A percentile compares a stretch with the other conserved stretches of the same genome.
Evolutionary conservation across 257 asterid species (phyloP).

Genomic region (Solanum pinnatisectum): DNA sequence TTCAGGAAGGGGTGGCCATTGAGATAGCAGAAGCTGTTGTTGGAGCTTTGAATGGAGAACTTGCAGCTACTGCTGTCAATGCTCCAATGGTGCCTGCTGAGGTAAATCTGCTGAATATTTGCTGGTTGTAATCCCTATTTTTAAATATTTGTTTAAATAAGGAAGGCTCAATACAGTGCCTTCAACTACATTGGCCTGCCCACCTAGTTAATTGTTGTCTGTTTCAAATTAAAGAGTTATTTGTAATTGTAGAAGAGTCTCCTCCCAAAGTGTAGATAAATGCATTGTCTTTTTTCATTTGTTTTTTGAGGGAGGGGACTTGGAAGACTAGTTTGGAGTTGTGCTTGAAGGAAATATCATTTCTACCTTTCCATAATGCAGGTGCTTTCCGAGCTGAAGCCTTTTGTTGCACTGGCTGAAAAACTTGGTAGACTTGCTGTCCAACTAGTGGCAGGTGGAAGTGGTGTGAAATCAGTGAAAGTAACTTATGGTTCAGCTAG

Average conservation of each 20-base stretch:
- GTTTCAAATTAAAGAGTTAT: background rate
- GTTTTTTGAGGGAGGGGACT: background rate
- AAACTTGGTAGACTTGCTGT: constrained; percentile 94
- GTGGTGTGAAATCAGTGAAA: constrained; percentile 64
- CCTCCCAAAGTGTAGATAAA: background rate
- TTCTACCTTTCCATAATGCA: constrained; percentile 12
- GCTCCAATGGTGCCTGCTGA: constrained; percentile 97
- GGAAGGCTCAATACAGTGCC: background rate
- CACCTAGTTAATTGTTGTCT: background rate
- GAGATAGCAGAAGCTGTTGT: constrained; percentile 97
- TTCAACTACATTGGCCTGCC: background rate
- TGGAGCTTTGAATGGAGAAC: constrained; percentile 92
- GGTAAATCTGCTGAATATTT: constrained; percentile 24
- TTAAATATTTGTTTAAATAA: background rate
- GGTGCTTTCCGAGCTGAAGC: constrained; percentile 87
- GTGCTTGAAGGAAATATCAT: background rate
- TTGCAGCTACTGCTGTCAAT: constrained; percentile 92
- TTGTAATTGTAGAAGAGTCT: background rate
- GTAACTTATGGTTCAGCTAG: constrained; percentile 75
- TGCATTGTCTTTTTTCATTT: background rate
- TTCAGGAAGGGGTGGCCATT: constrained; percentile 92
- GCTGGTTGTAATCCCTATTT: background rate
- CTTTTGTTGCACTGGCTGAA: constrained; percentile 73
- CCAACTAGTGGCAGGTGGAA: constrained; percentile 82
- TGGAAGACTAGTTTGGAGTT: background rate